Base-by-base conservation (phyloP, 306 rosid species). In the Senna siamea region DNA sequence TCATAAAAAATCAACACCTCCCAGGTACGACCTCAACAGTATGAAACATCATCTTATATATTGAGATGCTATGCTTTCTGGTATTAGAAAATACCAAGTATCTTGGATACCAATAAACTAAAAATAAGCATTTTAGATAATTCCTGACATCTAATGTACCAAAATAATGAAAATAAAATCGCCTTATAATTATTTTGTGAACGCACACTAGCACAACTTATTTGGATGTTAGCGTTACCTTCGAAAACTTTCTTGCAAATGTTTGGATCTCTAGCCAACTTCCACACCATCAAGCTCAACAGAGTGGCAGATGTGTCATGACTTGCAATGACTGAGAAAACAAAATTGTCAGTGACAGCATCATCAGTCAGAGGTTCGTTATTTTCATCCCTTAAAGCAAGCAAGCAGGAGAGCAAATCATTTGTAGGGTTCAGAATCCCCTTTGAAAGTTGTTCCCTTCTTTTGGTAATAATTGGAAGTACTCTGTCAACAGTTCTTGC, bases 321-420 rank as follows among this genome's bases (percentile, higher is more conserved):
- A 43, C 88, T 70, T 6, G 88, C 90, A 32, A 84, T 66, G 76
- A 86, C 66, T 43, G 84, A 30, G 14, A 81, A 73, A 51, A 84
- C 70, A 77, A 73, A 76, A 63, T 81, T 84, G 69, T 81, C 90
- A 22, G 53, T 41, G 6, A 86, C 84, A 7, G 66, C 20, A 52
- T 79, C 83, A 66, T 86, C 83, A 6, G 66, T 11, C 13, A 83
- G 7, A 19, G 86, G 81, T 35, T 81, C 61, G 41, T 74, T 18
- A 76, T 81, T 76, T 79, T 87, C 88, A 76, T 84, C 90, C 74
- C 77, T 87, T 19, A 87, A 35, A 34, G 84, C 81, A 56, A 86
- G 72, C 62, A 84, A 38, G 32, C 81, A 70, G 6, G 83, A 70
- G 14, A 84, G 50, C 81, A 84, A 69, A 20, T 87, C 83, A 66